Conservation (phyloP, 257 asterid species). For the Lantana camara region DNA sequence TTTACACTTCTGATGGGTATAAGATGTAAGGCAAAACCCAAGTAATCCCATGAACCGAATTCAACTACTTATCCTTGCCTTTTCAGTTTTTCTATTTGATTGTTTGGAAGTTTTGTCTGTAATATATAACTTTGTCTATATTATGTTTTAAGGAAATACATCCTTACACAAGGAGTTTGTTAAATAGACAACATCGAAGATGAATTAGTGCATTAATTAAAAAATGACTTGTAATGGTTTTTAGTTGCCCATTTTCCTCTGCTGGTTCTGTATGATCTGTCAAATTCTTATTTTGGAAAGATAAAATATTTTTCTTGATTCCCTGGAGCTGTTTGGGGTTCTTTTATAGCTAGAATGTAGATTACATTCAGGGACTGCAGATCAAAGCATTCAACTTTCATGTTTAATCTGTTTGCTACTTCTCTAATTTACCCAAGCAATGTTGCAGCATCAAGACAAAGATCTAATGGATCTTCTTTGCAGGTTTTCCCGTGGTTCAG, state of each 20-base stretch:
- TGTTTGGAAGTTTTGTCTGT: slow-evolving; percentile 4
- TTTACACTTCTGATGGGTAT: slow-evolving; percentile 80
- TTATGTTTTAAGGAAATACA: neutral
- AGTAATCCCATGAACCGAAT: slow-evolving; percentile 1
- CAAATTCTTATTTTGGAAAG: neutral
- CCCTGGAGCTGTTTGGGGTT: neutral
- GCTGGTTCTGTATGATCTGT: slow-evolving; percentile 12
- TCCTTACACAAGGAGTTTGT: neutral
- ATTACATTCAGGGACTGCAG: slow-evolving; percentile 9
- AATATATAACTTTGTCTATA: neutral
- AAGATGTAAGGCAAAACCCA: slow-evolving; percentile 61
- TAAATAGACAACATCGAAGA: neutral
- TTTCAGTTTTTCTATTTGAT: neutral
- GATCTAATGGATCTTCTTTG: slow-evolving; percentile 28
- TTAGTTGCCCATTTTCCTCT: neutral
- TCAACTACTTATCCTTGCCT: neutral
- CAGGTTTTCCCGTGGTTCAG: slow-evolving; percentile 91
- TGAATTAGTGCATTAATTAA: neutral
- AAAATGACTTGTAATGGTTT: slow-evolving; percentile 12
- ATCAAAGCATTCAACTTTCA: slow-evolving; percentile 7
- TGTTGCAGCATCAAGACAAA: slow-evolving; percentile 20
- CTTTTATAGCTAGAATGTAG: slow-evolving; percentile 3
- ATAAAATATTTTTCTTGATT: neutral
- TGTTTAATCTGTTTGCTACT: slow-evolving; percentile 15
- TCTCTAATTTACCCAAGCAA: slow-evolving; percentile 24